A percentile compares a stretch with the other conserved stretches of the same genome.
phyloP scores from a whole-genome alignment of 495 filamentous ascomycete genomes.

The Lophium mytilinum region DNA sequence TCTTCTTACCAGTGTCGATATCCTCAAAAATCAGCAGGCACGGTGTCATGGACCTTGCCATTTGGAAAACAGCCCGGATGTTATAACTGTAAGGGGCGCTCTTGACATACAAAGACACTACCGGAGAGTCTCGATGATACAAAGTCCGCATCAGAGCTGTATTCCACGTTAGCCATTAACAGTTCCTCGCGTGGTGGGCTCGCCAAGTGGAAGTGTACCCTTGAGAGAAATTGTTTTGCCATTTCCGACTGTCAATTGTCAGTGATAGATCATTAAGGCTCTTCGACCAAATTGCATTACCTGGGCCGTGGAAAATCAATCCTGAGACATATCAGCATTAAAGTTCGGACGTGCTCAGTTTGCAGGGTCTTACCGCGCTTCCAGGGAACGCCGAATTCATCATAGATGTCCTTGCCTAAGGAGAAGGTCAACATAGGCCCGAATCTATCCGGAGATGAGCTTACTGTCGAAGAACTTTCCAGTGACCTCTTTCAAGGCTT shows the following conservation, averaged over 20 bases:
- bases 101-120: constrained; percentile 29
- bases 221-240: constrained; percentile 29
- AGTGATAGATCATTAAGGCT: no score
- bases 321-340: no score
- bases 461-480: constrained; percentile 39
- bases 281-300: no score
- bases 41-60: constrained; percentile 33
- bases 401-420: constrained; percentile 31
- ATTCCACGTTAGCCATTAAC: neutral
- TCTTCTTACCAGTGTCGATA: constrained; percentile 50
- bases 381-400: constrained; percentile 40
- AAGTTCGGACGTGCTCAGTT: no score
- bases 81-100: constrained; percentile 21
- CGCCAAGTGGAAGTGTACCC: neutral
- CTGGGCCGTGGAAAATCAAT: constrained; percentile 34
- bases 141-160: constrained; percentile 26
- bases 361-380: no score
- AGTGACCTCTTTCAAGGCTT: constrained; percentile 32
- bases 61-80: constrained; percentile 27
- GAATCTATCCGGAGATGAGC: neutral
- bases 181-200: neutral
- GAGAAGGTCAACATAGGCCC: neutral
- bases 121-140: constrained; percentile 9
- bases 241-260: no score
- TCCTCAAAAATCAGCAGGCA: constrained; percentile 57